Base-by-base conservation (phyloP, 192 early-diverging fungal species). In the Linderina pennispora region DNA sequence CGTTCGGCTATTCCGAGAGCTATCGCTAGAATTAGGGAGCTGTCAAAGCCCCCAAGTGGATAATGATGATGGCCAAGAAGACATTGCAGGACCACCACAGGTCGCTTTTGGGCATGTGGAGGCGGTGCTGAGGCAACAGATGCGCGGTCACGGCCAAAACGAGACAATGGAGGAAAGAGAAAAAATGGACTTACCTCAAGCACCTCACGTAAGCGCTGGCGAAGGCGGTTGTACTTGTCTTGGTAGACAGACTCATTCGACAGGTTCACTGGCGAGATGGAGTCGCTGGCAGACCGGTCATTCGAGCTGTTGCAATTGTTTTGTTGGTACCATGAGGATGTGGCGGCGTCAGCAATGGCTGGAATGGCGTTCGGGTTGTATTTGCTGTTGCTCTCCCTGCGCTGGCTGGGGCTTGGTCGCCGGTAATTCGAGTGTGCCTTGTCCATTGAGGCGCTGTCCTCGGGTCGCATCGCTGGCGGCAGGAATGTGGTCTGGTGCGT, bases 171-270 rank as follows among this genome's bases (percentile, higher is more conserved):
- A n/a, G n/a, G n/a, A n/a, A n/a, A n/a, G n/a, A n/a, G n/a, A n/a
- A n/a, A n/a, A n/a, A n/a, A n/a, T n/a, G n/a, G n/a, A 14, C 52
- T 36, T 55, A 63, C 60, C 46, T 65, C 62, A 18, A 65, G 19
- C 14, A 65, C 50, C 26, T 58, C 62, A 22, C 41, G 14, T 13
- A 65, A 35, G 8, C 55, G 55, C 36, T 54, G 50, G 24, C 47
- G 42, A 32, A 65, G 55, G 2, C 50, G 45, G 6, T 43, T 46
- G 33, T 41, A 36, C 18, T 50, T 48, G 20, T 49, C 47, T 10
- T 40, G 20, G 20, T 43, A 36, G 11, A 28, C 18, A 1, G 35
- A 23, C 25, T 34, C 33, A 4, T n/a, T 16, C 8, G 24, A 28
- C 4, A 10, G 11, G 28, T 31, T 31, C 6, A 5, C 11, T 5